Evolutionary conservation across 805 yeast genomes (phyloP).

Genomic region (Dipodascopsis tothii): DNA sequence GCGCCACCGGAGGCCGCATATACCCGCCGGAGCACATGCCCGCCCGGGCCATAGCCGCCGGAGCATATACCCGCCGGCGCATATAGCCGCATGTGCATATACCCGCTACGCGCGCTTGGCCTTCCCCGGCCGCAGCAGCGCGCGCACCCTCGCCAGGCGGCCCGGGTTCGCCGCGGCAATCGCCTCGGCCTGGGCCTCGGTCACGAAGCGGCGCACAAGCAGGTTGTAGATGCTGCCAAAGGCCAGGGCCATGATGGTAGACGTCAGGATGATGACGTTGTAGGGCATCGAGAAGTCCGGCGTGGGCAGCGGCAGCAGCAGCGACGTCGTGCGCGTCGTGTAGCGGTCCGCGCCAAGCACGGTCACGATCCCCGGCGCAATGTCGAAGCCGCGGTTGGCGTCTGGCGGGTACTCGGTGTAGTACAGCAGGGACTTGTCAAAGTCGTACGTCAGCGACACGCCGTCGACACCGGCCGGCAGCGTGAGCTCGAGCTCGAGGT

Average conservation of each 20-base stretch:
- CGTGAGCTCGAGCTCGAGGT: slow-evolving; percentile 57
- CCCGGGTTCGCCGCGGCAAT: slow-evolving; percentile 20
- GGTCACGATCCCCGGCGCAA: slow-evolving; percentile 80
- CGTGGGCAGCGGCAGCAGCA: slow-evolving; percentile 79
- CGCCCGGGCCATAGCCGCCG: background rate
- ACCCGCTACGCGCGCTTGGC: background rate
- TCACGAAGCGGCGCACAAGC: slow-evolving; percentile 62
- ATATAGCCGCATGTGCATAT: background rate
- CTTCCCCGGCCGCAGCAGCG: background rate
- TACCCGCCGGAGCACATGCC: too few species aligned
- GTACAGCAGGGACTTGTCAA: slow-evolving; percentile 78
- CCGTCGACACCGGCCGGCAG: slow-evolving; percentile 53
- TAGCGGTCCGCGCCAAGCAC: slow-evolving; percentile 37
- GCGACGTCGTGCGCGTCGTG: slow-evolving; percentile 69
- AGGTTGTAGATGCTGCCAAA: slow-evolving; percentile 83
- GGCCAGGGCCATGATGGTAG: slow-evolving; percentile 85
- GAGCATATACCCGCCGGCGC: background rate
- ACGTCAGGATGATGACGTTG: slow-evolving; percentile 87
- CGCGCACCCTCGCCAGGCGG: background rate
- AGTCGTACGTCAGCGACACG: slow-evolving; percentile 47
- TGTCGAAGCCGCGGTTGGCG: slow-evolving; percentile 94
- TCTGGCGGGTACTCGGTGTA: slow-evolving; percentile 98
- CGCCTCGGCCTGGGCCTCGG: slow-evolving; percentile 60
- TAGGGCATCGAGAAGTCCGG: slow-evolving; percentile 99
- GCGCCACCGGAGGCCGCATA: too few species aligned